Conservation (phyloP, 306 rosid species). For the Acacia confusa region DNA sequence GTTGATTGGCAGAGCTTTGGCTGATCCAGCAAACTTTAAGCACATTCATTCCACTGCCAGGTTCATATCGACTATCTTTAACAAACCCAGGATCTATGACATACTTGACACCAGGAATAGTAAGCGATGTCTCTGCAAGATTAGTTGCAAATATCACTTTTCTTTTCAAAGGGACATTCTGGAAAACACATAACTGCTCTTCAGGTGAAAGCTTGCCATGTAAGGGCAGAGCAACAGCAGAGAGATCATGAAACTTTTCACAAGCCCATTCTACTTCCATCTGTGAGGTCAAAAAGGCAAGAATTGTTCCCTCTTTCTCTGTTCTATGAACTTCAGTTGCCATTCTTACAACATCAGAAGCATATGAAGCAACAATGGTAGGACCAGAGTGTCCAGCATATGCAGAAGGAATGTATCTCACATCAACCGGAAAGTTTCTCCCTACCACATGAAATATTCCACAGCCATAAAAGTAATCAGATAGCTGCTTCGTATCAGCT, state of each 20-base stretch:
- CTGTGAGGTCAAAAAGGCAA: constrained; percentile 94
- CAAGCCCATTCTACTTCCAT: constrained; percentile 97
- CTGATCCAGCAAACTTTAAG: constrained; percentile 86
- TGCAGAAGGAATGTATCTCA: constrained; percentile 60
- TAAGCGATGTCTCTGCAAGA: constrained; percentile 92
- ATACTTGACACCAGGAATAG: constrained; percentile 95
- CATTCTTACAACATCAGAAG: constrained; percentile 62
- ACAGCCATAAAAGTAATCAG: constrained; percentile 71
- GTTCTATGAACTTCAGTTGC: constrained; percentile 68
- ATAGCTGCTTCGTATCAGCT: constrained; percentile 74
- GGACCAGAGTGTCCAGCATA: constrained; percentile 41
- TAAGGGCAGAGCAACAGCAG: constrained; percentile 69
- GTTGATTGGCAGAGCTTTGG: constrained; percentile 89
- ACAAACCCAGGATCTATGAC: constrained; percentile 85
- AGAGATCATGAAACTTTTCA: constrained; percentile 60
- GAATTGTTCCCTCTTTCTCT: constrained; percentile 80
- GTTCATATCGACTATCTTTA: constrained; percentile 85
- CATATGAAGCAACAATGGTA: constrained; percentile 52
- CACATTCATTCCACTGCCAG: constrained; percentile 85
- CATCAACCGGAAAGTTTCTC: constrained; percentile 85
- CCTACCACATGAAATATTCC: constrained; percentile 76
- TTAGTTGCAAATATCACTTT: constrained; percentile 92
- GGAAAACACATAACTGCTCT: constrained; percentile 76
- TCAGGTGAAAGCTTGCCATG: constrained; percentile 87
- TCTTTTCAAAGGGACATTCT: constrained; percentile 63